phyloP scores from a whole-genome alignment of 1,284 basidiomycete genomes.

The Puccinia polysora region DNA sequence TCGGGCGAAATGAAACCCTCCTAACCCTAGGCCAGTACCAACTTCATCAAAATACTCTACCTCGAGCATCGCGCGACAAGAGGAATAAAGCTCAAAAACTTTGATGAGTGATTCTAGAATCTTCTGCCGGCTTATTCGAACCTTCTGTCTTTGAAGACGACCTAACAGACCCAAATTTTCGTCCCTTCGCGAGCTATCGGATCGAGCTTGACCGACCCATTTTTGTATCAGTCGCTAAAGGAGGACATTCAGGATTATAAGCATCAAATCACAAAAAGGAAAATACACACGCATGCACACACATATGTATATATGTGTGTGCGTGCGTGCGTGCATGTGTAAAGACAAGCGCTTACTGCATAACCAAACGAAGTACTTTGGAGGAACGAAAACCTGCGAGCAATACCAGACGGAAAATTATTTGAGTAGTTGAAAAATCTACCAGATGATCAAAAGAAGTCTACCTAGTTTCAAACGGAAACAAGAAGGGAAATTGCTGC shows the following conservation, averaged over 20 bases:
- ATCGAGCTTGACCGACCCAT: slow-evolving; percentile 47
- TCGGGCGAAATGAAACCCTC: slow-evolving; percentile 91
- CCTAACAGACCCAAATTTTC: slow-evolving; percentile 87
- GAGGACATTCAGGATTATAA: too few species aligned
- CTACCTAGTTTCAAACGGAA: slow-evolving; percentile 44
- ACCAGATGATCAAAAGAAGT: background rate
- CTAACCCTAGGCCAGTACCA: slow-evolving; percentile 93
- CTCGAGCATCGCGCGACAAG: slow-evolving; percentile 82
- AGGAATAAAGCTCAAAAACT: slow-evolving; percentile 92
- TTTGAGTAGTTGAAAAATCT: too few species aligned
- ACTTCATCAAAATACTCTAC: slow-evolving; percentile 99
- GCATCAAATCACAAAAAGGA: too few species aligned
- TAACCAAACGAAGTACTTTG: slow-evolving; percentile 97
- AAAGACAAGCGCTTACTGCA: slow-evolving; percentile 62
- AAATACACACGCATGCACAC: too few species aligned
- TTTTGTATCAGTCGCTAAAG: slow-evolving; percentile 41
- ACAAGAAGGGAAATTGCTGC: slow-evolving; percentile 58
- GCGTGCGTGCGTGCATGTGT: background rate
- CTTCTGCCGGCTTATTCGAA: slow-evolving; percentile 88
- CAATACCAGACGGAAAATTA: background rate
- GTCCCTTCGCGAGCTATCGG: slow-evolving; percentile 65
- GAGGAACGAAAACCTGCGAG: slow-evolving; percentile 86
- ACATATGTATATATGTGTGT: slow-evolving; percentile 65
- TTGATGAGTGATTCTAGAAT: slow-evolving; percentile 95
- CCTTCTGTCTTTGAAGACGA: slow-evolving; percentile 88